These are phyloP conservation scores for Aspergillus sp. DNA, from an alignment of 2,329 filamentous ascomycete species.

Conservation along the genomic window DNA sequence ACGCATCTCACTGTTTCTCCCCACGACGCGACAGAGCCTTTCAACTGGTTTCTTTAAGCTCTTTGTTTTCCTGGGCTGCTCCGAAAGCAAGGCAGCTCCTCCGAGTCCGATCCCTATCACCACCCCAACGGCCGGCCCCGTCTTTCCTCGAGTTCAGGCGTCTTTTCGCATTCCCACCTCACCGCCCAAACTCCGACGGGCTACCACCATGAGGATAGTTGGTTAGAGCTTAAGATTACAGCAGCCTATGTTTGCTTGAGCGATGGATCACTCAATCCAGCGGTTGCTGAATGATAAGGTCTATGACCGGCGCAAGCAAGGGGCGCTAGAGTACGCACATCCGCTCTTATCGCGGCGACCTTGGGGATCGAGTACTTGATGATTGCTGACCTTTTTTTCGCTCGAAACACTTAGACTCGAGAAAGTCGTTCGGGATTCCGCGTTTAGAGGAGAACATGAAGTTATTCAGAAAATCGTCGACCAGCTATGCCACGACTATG, in stretches of 20 bases:
- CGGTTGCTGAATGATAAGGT: constrained; percentile 95
- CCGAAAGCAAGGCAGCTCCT: neutral
- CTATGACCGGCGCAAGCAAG: constrained; percentile 96
- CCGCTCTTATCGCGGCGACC: neutral
- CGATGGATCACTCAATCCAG: constrained; percentile 86
- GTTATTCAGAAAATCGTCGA: constrained; percentile 85
- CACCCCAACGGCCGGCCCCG: neutral
- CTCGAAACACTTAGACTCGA: constrained; percentile 65
- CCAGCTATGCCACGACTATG: constrained; percentile 96
- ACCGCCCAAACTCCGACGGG: constrained; percentile 15
- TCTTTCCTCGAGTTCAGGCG: constrained; percentile 6
- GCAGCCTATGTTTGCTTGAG: constrained; percentile 23
- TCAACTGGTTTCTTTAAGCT: constrained; percentile 2
- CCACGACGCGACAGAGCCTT: constrained; percentile 13
- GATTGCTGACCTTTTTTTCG: constrained; percentile 7
- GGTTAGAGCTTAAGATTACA: constrained; percentile 21
- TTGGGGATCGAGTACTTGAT: neutral
- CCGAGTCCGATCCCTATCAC: neutral
- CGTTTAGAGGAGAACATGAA: constrained; percentile 72
- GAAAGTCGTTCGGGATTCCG: constrained; percentile 81
- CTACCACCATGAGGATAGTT: constrained; percentile 28
- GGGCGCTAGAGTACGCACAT: constrained; percentile 81
- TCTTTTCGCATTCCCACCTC: constrained; percentile 6
- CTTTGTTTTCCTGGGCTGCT: neutral
- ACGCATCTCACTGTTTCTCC: constrained; percentile 21